phyloP scores from a whole-genome alignment of 2,329 filamentous ascomycete genomes.

The Tympanopsis confertula region DNA sequence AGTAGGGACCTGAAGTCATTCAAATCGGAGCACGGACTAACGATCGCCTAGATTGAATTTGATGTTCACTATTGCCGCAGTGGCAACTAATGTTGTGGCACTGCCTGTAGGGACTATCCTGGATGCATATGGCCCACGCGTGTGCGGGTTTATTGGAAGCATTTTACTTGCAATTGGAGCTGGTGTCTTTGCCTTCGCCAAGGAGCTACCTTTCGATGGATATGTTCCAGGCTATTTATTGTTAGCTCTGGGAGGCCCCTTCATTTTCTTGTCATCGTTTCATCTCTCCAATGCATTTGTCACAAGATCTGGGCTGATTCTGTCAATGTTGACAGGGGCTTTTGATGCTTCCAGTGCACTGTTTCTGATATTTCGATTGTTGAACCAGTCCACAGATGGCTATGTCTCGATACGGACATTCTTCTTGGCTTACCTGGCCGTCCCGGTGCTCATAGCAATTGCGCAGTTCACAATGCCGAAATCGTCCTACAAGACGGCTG shows the following conservation, averaged over 20 bases:
- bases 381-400: slow-evolving; percentile 48
- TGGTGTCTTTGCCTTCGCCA: slow-evolving; percentile 59
- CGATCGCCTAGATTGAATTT: slow-evolving; percentile 52
- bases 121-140: slow-evolving; percentile 68
- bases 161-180: slow-evolving; percentile 60
- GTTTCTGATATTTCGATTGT: slow-evolving; percentile 62
- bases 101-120: slow-evolving; percentile 76
- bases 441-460: slow-evolving; percentile 55
- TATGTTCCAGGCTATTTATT: slow-evolving; percentile 65
- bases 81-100: slow-evolving; percentile 77
- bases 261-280: slow-evolving; percentile 73
- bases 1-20: slow-evolving; percentile 15
- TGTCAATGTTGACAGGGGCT: slow-evolving; percentile 68
- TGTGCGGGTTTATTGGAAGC: slow-evolving; percentile 63
- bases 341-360: slow-evolving; percentile 75
- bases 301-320: slow-evolving; percentile 62
- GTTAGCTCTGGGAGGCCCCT: slow-evolving; percentile 67
- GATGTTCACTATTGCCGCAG: slow-evolving; percentile 85
- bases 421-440: slow-evolving; percentile 61
- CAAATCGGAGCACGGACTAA: background rate
- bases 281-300: slow-evolving; percentile 79
- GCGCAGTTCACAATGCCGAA: slow-evolving; percentile 63
- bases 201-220: slow-evolving; percentile 58
- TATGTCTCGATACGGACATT: slow-evolving; percentile 54
- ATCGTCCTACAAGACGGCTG: slow-evolving; percentile 73